phyloP scores from a whole-genome alignment of 768 basidiomycete genomes.

The Rhodotorula taiwanensis region DNA sequence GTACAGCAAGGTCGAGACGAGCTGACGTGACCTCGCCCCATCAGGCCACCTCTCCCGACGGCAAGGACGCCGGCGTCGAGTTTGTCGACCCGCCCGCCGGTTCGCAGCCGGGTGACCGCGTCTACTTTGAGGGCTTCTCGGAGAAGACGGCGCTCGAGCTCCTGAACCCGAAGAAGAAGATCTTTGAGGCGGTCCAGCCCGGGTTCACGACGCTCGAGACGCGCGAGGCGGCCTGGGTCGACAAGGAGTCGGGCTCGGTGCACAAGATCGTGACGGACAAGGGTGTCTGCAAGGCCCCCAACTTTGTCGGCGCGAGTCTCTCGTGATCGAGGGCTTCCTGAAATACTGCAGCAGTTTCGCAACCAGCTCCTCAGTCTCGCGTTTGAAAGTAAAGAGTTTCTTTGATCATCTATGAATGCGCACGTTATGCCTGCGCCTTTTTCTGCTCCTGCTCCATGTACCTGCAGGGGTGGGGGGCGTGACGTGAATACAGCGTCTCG shows the following conservation, averaged over 20 bases:
- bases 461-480: no score
- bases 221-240: constrained; percentile 86
- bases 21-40: not conserved
- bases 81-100: constrained; percentile 78
- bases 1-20: not conserved
- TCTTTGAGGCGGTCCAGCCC: constrained; percentile 94
- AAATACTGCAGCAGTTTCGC: not conserved
- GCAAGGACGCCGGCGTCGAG: constrained; percentile 81
- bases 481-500: no score
- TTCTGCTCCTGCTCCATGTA: constrained; percentile 8
- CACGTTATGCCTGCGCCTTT: not conserved
- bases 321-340: constrained; percentile 57
- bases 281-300: constrained; percentile 73
- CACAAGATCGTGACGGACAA: constrained; percentile 80
- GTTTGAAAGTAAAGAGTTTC: no score
- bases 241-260: constrained; percentile 60
- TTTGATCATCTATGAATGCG: no score
- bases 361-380: not conserved
- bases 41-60: constrained; percentile 64
- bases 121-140: constrained; percentile 88
- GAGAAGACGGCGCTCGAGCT: constrained; percentile 63
- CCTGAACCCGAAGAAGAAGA: constrained; percentile 97
- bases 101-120: constrained; percentile 80
- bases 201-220: constrained; percentile 84
- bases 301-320: constrained; percentile 79